Conservation (phyloP, 208 protist species). For the Hexamita inflata region DNA sequence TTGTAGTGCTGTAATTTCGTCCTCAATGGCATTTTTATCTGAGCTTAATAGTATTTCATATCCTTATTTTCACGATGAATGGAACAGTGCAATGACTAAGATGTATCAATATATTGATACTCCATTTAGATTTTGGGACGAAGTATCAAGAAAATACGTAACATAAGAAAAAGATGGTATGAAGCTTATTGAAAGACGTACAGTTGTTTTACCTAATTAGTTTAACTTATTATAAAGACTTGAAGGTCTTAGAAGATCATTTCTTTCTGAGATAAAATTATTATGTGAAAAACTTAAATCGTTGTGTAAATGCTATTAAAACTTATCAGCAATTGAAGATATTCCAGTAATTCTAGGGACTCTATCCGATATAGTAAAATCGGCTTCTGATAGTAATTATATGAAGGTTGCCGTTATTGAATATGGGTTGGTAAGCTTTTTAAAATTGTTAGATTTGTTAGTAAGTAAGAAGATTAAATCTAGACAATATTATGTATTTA, state of each 20-base stretch:
- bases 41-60: no score
- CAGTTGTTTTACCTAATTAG: not conserved
- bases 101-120: no score
- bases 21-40: no score
- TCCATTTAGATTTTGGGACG: not conserved
- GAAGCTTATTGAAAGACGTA: not conserved
- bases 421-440: not conserved
- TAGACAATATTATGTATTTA: not conserved
- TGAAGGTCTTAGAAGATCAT: not conserved
- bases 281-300: not conserved
- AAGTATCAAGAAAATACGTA: not conserved
- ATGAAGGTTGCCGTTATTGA: not conserved
- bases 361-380: not conserved
- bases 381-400: not conserved
- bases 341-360: not conserved
- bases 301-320: not conserved
- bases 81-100: no score
- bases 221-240: not conserved
- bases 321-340: not conserved
- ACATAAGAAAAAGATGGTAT: not conserved
- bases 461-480: not conserved
- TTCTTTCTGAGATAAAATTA: not conserved
- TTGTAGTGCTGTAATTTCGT: no score
- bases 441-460: not conserved
- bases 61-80: no score